A percentile compares a stretch with the other conserved stretches of the same genome.
These are phyloP conservation scores for Phialophora chinensis DNA, from an alignment of 2,329 filamentous ascomycete species.

Conservation along the genomic window DNA sequence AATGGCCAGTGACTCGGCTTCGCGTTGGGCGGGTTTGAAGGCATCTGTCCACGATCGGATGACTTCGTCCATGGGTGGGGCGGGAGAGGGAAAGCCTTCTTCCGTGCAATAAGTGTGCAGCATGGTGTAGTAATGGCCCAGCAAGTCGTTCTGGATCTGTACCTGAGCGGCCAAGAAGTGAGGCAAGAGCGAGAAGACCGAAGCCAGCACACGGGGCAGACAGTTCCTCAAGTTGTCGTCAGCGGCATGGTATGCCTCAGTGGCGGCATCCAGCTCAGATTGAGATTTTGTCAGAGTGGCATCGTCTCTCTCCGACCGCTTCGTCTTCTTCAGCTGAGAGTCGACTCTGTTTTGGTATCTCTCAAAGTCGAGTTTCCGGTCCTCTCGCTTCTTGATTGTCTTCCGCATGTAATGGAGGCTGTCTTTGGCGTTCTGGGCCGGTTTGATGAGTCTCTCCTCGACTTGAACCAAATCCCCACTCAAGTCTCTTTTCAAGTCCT, in stretches of 20 bases:
- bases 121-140: slow-evolving; percentile 78
- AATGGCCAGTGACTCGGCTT: slow-evolving; percentile 69
- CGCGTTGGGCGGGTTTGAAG: slow-evolving; percentile 67
- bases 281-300: slow-evolving; percentile 72
- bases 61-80: slow-evolving; percentile 74
- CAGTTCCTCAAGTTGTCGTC: slow-evolving; percentile 75
- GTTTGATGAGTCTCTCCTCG: slow-evolving; percentile 71
- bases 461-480: slow-evolving; percentile 73
- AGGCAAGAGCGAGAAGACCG: slow-evolving; percentile 75
- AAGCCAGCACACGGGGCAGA: slow-evolving; percentile 73
- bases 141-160: slow-evolving; percentile 75
- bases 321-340: slow-evolving; percentile 71
- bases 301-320: slow-evolving; percentile 75
- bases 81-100: slow-evolving; percentile 71
- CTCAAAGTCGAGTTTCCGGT: slow-evolving; percentile 83
- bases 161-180: slow-evolving; percentile 73
- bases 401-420: slow-evolving; percentile 75
- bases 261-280: slow-evolving; percentile 68
- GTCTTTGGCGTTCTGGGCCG: slow-evolving; percentile 72
- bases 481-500: slow-evolving; percentile 73
- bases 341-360: slow-evolving; percentile 74
- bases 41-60: slow-evolving; percentile 68
- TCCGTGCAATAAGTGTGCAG: slow-evolving; percentile 75
- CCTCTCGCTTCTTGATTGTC: slow-evolving; percentile 83
- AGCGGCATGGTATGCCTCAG: slow-evolving; percentile 73